Conservation (phyloP, 179 eudicot species). For the Drosera spatulata region DNA sequence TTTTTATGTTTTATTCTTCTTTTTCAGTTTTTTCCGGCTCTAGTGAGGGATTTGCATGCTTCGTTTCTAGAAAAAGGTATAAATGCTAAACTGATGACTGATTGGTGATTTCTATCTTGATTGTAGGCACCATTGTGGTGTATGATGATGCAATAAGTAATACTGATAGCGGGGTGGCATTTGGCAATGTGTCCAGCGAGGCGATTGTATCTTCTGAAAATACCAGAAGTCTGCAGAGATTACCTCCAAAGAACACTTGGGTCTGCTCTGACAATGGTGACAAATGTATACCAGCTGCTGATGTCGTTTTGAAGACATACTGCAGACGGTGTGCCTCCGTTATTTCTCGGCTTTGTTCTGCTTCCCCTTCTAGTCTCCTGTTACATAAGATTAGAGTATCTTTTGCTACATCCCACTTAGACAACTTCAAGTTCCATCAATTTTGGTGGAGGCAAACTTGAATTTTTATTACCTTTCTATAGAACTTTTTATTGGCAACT, state of each 20-base stretch:
- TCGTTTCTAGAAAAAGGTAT: not conserved
- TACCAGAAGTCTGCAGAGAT: conserved; percentile 17
- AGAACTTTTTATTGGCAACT: too few relatives aligned
- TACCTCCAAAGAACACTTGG: conserved; percentile 65
- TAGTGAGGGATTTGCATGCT: not conserved
- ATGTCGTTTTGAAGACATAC: conserved; percentile 63
- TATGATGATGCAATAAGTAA: conserved; percentile 19
- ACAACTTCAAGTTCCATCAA: too few relatives aligned
- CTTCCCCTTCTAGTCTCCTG: too few relatives aligned
- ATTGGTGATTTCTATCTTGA: not conserved
- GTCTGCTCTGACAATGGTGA: conserved; percentile 87
- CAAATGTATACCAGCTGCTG: conserved; percentile 90
- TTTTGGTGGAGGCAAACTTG: too few relatives aligned
- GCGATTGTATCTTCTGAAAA: conserved; percentile 16
- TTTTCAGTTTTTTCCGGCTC: too few relatives aligned
- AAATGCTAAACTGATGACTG: not conserved
- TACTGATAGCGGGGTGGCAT: conserved; percentile 11
- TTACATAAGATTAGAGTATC: too few relatives aligned
- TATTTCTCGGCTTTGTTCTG: too few relatives aligned
- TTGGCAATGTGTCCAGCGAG: conserved; percentile 14
- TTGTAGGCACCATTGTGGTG: conserved; percentile 25
- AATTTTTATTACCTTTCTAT: too few relatives aligned
- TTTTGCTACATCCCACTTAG: too few relatives aligned
- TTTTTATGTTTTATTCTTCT: not conserved
- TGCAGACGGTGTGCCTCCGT: conserved; percentile 48